Evolutionary conservation across 1,284 basidiomycete genomes (phyloP), one percentile per base, ranked within the genome.

Genomic region (Ceratobasidium sp.): DNA sequence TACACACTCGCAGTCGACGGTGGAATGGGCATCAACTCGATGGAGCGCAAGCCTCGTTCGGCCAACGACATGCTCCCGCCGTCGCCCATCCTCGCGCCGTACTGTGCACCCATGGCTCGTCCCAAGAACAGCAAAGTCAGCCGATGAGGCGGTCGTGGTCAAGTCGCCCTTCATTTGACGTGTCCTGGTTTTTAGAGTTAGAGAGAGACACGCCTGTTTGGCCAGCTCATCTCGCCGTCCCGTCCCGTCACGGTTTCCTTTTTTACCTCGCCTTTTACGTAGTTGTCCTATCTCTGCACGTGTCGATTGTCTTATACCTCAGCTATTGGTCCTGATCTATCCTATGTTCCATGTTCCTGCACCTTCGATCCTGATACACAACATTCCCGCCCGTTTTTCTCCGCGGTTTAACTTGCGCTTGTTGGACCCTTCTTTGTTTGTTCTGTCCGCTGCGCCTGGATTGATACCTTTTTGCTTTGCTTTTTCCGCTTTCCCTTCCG

Each of bases 231-330:
- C 25, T 49, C 29, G 35, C 43, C 57, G 55, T 57, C 35, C 38
- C 55, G 35, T 57, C 25, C 55, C 55, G n/a, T n/a, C n/a, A n/a
- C n/a, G 55, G 27, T 4, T 57, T 42, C 55, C 45, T 57, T 57
- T 57, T 57, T 57, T 53, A 13, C 31, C 49, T 52, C 32, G 49
- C 49, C 29, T 17, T 60, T 60, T 60, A 60, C 57, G 57, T 60
- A 60, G 40, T 60, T 42, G 31, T 60, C 32, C 47, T 17, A 32
- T 42, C 42, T 49, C 29, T 32, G 25, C 50, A 32, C 34, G 25
- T 60, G 57, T 47, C 43, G 57, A 32, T 43, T 60, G 57, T 60
- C 22, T 60, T 60, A 60, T 60, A 60, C 43, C 42, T 60, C 57
- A 60, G 25, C 57, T 60, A 60, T 60, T 60, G 29, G 57, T 32